Conservation (phyloP, 2,329 filamentous ascomycete species). For the Zelopaecilomyces penicillatus region DNA sequence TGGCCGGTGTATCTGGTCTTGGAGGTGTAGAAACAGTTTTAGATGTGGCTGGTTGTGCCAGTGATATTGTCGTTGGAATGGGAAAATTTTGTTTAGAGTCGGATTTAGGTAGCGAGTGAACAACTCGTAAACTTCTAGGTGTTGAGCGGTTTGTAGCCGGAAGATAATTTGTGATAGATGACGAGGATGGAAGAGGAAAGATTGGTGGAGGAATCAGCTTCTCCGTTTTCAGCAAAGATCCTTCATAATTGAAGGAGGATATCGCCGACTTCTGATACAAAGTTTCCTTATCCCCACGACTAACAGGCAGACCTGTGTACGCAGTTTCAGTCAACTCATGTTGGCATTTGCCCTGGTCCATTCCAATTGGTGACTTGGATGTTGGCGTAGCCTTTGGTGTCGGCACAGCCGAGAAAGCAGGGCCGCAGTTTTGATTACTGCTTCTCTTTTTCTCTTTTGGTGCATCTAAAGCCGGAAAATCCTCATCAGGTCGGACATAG, state of each 20-base stretch:
- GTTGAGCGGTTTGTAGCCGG: slow-evolving; percentile 36
- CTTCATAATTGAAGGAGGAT: not conserved
- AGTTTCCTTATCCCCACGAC: not conserved
- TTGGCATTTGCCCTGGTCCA: not conserved
- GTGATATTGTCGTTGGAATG: slow-evolving; percentile 14
- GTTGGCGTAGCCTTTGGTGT: slow-evolving; percentile 26
- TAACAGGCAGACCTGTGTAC: not conserved
- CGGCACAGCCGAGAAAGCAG: slow-evolving; percentile 26
- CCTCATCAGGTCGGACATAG: slow-evolving; percentile 35
- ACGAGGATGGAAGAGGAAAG: slow-evolving; percentile 43
- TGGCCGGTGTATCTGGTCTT: slow-evolving; percentile 63
- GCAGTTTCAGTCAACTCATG: not conserved
- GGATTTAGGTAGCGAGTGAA: slow-evolving; percentile 30
- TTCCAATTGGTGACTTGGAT: slow-evolving; percentile 19
- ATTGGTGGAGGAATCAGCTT: slow-evolving; percentile 24
- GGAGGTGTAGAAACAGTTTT: slow-evolving; percentile 28
- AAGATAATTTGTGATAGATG: slow-evolving; percentile 40
- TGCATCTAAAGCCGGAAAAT: slow-evolving; percentile 52
- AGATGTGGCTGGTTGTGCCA: slow-evolving; percentile 19
- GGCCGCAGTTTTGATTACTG: slow-evolving; percentile 18
- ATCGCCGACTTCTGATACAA: not conserved
- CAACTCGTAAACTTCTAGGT: slow-evolving; percentile 60
- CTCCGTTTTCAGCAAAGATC: slow-evolving; percentile 1
- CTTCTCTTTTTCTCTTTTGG: slow-evolving; percentile 27
- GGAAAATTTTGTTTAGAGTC: slow-evolving; percentile 1